Base-by-base conservation (phyloP, 129 eudicot species). In the Glebionis coronaria region DNA sequence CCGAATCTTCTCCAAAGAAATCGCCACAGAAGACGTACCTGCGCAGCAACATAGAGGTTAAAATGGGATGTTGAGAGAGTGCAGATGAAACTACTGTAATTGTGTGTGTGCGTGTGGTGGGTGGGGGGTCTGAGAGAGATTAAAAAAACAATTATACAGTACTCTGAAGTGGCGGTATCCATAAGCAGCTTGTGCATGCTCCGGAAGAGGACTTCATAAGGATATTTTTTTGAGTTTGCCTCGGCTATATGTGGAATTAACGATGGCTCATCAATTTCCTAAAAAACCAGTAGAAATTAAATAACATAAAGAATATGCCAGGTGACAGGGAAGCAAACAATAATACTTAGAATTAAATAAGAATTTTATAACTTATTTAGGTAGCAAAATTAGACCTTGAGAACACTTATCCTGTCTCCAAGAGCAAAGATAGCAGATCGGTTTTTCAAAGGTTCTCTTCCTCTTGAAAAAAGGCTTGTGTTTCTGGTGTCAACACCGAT, bases 141-240 rank as follows among this genome's bases (percentile, higher is more conserved):
- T 46, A 25, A n/a, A 38, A 68, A 27, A 49, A 68, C 5, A 50
- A 21, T 65, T 56, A 45, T 65, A 56, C 40, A 75, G 62, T 93
- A 93, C 98, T 93, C 98, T 61, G 98, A 93, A 82, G 97, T 80
- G 59, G 98, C 98, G 54, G 98, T 86, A 71, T 93, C 98, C 98
- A 93, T 88, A 16, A 93, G 97, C 83, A 93, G 84, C 86, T 93
- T 93, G 84, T 93, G 98, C 83, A 93, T 82, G 81, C 98, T 93
- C 84, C 98, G 83, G 77, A 93, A 93, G 70, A 93, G 98, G 71
- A 93, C 97, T 89, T 93, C 98, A 84, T 93, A 93, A 53, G 98
- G 98, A 82, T 88, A 93, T 81, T 93, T 93, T 73, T 77, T 83
- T 62, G 97, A 82, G 79, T 89, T 93, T 63, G 98, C 98, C 86